Evolutionary conservation across 352 stramenopile species (phyloP), one percentile per base, ranked within the genome.

Genomic region (Pythium apleroticum): DNA sequence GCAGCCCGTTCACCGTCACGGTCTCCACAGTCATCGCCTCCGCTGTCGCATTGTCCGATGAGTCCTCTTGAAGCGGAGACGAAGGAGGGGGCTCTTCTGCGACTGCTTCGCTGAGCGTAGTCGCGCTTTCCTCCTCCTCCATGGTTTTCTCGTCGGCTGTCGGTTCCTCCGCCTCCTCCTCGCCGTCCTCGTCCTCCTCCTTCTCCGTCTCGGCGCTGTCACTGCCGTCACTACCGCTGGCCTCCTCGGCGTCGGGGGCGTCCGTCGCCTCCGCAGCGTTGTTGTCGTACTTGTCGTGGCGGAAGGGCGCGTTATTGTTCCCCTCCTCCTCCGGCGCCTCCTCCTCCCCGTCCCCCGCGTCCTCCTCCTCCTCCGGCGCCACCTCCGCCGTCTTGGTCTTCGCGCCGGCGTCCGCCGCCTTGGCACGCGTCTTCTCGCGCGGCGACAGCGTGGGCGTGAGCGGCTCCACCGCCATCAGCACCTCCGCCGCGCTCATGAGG

Each of bases 121-220:
- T 35, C 25, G n/a, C 49, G 4, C 33, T 31, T 25, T 55, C 33
- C 27, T 39, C 49, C 7, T 8, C 33, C 27, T 39, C 48, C 25
- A 33, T 9, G 5, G 25, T 22, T n/a, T 58, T 30, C 28, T 58
- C 52, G 24, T 33, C 30, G 5, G 30, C 30, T 9, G 10, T 33
- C 30, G n/a, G n/a, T 19, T 57, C 28, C 50, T 57, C 50, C 22
- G 22, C 28, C 4, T 57, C 50, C 2, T 39, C 27, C 35, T 66
- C 59, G 59, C n/a, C 22, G 9, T 59, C 50, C 33, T 54, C 59
- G 15, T 68, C 61, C 14, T 68, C 53, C 37, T 68, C 61, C 14
- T 68, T 46, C 37, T 69, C 63, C 50, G 63, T 69, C 63, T 63
- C 54, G 24, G 52, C 61, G 30, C 53, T 63, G 53, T 68, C 61